Base-by-base conservation (phyloP, 2,329 filamentous ascomycete genomes). In the Hymenoscyphus linearis region DNA sequence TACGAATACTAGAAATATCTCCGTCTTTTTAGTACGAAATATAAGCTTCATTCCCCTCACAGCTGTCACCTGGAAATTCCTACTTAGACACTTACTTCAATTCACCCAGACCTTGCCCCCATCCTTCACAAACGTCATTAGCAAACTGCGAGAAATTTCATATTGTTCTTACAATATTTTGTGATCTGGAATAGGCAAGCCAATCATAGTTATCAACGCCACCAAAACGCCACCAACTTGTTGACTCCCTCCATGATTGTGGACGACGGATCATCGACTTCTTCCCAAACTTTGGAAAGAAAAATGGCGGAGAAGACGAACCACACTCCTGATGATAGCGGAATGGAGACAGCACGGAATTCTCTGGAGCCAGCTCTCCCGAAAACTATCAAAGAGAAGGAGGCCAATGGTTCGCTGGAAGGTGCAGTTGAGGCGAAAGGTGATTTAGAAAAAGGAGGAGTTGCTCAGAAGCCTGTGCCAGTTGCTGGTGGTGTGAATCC, bases 361-460 rank as follows among this genome's bases (percentile, higher is more conserved):
- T 54, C 47, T 12, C 52, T 50, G 9, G 60, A 31, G 7, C 58
- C 57, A 12, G 54, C 57, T 2, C 60, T 65, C 22, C 63, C 64
- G 16, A 59, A 64, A 58, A 31, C 61, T 9, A 70, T 72, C 59
- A 66, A 67, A 40, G 65, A 71, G 31, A 75, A 74, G 22, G 73
- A 73, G 18, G 74, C 74, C 59, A 76, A 75, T 60, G 70, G 77
- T 57, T 98, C 98, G 78, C 93, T 93, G 4, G 93, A 93, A 61
- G 91, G 93, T 69, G 95, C 90, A 64, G 89, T 96, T 68, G 93
- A 97, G 79, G 93, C 93, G 59, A 86, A 95, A 76, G 93, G 95
- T 69, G 95, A 99, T 76, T 96, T 98, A 77, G 76, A 79, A 63
- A 73, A 69, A 64, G 68, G 62, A 31, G 68, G 61, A 59, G 66